Evolutionary conservation across 371 early-diverging fungal genomes (phyloP), one percentile per base, ranked within the genome.

Genomic region (Mucor indicus): DNA sequence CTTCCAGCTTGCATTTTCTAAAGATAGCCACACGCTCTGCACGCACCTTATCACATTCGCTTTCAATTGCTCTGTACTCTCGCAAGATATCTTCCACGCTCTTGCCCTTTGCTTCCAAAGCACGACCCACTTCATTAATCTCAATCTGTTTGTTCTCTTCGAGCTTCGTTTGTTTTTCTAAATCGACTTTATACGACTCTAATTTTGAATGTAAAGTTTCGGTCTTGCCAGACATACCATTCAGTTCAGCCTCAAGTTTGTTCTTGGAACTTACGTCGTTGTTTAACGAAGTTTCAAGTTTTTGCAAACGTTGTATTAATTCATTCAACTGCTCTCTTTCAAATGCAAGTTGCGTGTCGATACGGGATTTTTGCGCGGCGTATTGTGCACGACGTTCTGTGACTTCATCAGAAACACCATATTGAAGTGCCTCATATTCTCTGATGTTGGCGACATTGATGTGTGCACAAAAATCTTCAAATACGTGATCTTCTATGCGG

Each of bases 1-100:
- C 91, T 53, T 97, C 96, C 32, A 96, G 62, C 62, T 94, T 93
- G 66, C 96, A 95, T 21, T 81, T 75, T 44, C 96, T 81, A 46
- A 95, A 83, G 20, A 95, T 81, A 1, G 86, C 75, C 1, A 85
- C 69, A 24, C 86, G 79, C 38, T 93, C 93, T 5, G 87, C 88
- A 41, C 79, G 76, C 3, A 83, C 56, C 55, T 87, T 85, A 35
- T 91, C 90, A 3, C 90, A 74, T 49, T 87, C 75, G 0, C 89
- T 70, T 64, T 91, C 91, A 66, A 85, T 76, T 72, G 39, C 67
- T 53, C 33, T 73, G 48, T 53, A 80, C 20, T 80, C 82, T 67
- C 88, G 90, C 62, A 64, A 60, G 35, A 85, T 58, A 4, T 64
- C 62, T 44, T 91, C 90, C 10, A 90, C 66, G 55, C 86, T 84